Conservation (phyloP, 177 flowering plant species). For the Telopea speciosissima region DNA sequence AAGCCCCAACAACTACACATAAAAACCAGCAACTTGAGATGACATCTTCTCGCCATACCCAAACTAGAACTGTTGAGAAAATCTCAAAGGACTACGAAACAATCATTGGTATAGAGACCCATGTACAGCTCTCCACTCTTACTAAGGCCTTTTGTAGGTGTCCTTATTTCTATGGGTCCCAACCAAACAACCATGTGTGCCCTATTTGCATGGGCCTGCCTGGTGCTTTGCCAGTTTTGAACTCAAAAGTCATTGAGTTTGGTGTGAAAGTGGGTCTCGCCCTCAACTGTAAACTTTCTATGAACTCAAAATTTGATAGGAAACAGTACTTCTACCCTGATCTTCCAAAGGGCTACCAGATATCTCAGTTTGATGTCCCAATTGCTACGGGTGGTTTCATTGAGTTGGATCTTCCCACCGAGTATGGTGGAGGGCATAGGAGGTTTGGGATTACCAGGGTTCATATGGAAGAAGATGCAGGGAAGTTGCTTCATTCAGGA, state of each 20-base stretch:
- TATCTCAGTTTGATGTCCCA: conserved; percentile 89
- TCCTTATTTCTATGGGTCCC: conserved; percentile 73
- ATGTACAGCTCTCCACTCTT: conserved; percentile 74
- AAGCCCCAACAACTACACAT: conserved; percentile 32
- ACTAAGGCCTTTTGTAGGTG: conserved; percentile 89
- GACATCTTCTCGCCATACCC: conserved; percentile 20
- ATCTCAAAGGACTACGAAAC: conserved; percentile 58
- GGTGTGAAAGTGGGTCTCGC: conserved; percentile 83
- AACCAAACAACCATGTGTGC: conserved; percentile 71
- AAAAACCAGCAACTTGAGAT: conserved; percentile 25
- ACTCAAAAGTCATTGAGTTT: conserved; percentile 78
- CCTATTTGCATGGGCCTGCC: conserved; percentile 96
- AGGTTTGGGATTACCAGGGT: conserved; percentile 89
- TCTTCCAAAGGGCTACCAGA: conserved; percentile 93
- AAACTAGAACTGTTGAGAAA: conserved; percentile 30
- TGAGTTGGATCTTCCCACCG: conserved; percentile 85
- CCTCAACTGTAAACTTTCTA: conserved; percentile 62
- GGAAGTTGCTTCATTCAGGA: conserved; percentile 79
- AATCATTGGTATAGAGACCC: conserved; percentile 89
- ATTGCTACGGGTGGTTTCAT: conserved; percentile 64
- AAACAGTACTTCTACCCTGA: conserved; percentile 95
- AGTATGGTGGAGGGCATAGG: conserved; percentile 93
- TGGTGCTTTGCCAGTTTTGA: conserved; percentile 83
- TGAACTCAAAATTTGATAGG: conserved; percentile 84
- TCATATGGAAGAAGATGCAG: conserved; percentile 99